Base-by-base conservation (phyloP, 2,329 filamentous ascomycete genomes). In the Colletotrichum siamense region DNA sequence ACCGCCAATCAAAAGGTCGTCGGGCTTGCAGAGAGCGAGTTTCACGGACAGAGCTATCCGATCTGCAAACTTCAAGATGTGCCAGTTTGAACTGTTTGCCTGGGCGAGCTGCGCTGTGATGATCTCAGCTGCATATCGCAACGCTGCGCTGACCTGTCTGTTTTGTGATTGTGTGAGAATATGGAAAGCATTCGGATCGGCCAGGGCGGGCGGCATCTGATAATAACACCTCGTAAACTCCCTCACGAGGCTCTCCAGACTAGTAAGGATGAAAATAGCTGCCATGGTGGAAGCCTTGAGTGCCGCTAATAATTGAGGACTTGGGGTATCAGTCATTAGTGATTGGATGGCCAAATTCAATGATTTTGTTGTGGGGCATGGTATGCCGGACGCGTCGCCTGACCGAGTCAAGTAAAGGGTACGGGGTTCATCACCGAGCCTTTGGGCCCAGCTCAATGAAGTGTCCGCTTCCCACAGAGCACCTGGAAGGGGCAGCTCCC, bases 141-240 rank as follows among this genome's bases (percentile, higher is more conserved):
- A 71, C 2, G 81, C 82, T 0, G 80, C 79, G 22, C 79, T 77
- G 2, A 84, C 67, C 52, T 81, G 79, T 68, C 81, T 79, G 52
- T 82, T 83, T 65, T 84, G 83, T 3, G 73, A 74, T 66, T 84
- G 82, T 6, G 82, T 83, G 32, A 84, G 78, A 22, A 83, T 83
- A 55, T 84, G 82, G 57, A 83, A 84, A 0, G 83, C 79, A 2
- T 80, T 81, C 1, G 83, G 83, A 71, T 84, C 82, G 1, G 81
- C 77, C 5, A 79, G 71, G 18, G 77, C 81, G 3, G 83, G 82
- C 1, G 82, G 83, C 28, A 84, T 76, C 62, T 84, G 83, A 55
- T 84, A 84, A 73, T 83, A 83, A 64, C 80, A 82, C 15, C 82
- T 80, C 4, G 83, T 84, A n/a, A 84, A 82, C 63, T 84, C 83